Percentiles rank a stretch among this genome's conserved stretches.
Conservation (phyloP, 108 stramenopile genomes). For the Epithemia pelagica region DNA sequence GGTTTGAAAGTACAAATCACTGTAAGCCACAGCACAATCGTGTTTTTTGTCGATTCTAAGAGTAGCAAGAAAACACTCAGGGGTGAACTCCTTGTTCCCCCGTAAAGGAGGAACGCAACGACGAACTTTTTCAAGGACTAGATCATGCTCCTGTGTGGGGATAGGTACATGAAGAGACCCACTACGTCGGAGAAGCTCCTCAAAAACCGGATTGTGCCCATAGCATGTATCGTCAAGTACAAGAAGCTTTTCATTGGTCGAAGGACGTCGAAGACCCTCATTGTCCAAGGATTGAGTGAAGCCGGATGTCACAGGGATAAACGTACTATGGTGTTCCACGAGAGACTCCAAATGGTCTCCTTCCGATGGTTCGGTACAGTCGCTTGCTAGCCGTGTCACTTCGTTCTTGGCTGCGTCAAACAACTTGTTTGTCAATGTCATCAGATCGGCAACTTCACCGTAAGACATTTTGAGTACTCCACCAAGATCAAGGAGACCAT, state of each 20-base stretch:
- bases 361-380: too few relatives aligned
- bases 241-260: background rate
- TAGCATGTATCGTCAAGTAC: background rate
- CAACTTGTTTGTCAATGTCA: background rate
- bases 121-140: too few relatives aligned
- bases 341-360: too few relatives aligned
- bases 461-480: background rate
- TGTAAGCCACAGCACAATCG: background rate
- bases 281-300: too few relatives aligned
- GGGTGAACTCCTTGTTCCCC: background rate
- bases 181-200: background rate
- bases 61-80: background rate
- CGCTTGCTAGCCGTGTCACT: too few relatives aligned
- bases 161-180: background rate
- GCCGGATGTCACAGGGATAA: too few relatives aligned
- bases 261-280: too few relatives aligned
- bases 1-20: background rate
- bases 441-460: background rate
- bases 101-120: background rate
- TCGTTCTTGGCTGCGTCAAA: background rate
- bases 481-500: constrained; percentile 4
- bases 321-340: too few relatives aligned
- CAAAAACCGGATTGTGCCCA: background rate
- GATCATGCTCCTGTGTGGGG: background rate
- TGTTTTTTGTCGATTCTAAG: background rate